Evolutionary conservation across 805 yeast species (phyloP).

Genomic region (Lipomyces anomalus): DNA sequence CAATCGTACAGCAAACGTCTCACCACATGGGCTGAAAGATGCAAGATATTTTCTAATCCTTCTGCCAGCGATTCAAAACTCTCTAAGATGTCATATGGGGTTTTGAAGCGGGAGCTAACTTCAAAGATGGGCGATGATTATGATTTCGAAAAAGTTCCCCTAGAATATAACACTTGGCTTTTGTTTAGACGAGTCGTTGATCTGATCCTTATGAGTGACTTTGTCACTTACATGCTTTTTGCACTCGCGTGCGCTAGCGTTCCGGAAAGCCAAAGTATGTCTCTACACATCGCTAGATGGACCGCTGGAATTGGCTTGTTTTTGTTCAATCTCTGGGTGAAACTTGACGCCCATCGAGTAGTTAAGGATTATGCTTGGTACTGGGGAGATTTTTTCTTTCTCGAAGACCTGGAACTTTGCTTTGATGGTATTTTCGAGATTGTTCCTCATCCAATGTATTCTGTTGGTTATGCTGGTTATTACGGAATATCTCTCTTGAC

Average conservation of each 20-base stretch:
- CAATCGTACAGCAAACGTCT: slow-evolving; percentile 58
- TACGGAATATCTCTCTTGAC: slow-evolving; percentile 69
- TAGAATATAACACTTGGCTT: slow-evolving; percentile 79
- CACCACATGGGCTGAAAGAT: slow-evolving; percentile 46
- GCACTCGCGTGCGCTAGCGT: slow-evolving; percentile 41
- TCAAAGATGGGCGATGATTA: slow-evolving; percentile 43
- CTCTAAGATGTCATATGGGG: slow-evolving; percentile 34
- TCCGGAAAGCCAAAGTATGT: slow-evolving; percentile 40
- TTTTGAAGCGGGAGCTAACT: slow-evolving; percentile 43
- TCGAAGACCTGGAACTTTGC: slow-evolving; percentile 62
- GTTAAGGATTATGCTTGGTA: slow-evolving; percentile 91
- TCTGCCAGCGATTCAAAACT: slow-evolving; percentile 9
- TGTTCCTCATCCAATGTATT: slow-evolving; percentile 91
- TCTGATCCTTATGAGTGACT: slow-evolving; percentile 78
- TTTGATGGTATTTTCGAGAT: slow-evolving; percentile 86
- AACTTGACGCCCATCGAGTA: slow-evolving; percentile 79
- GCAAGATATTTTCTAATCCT: slow-evolving; percentile 41
- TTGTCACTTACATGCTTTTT: slow-evolving; percentile 63
- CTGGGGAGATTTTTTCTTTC: slow-evolving; percentile 89
- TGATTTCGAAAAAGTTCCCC: slow-evolving; percentile 44
- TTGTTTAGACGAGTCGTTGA: slow-evolving; percentile 74
- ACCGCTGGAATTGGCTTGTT: slow-evolving; percentile 55
- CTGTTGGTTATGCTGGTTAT: slow-evolving; percentile 82
- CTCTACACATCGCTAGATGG: slow-evolving; percentile 48
- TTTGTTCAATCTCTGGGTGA: slow-evolving; percentile 75